Conservation (phyloP, 495 filamentous ascomycete species). For the Clavariopsis aquatica region DNA sequence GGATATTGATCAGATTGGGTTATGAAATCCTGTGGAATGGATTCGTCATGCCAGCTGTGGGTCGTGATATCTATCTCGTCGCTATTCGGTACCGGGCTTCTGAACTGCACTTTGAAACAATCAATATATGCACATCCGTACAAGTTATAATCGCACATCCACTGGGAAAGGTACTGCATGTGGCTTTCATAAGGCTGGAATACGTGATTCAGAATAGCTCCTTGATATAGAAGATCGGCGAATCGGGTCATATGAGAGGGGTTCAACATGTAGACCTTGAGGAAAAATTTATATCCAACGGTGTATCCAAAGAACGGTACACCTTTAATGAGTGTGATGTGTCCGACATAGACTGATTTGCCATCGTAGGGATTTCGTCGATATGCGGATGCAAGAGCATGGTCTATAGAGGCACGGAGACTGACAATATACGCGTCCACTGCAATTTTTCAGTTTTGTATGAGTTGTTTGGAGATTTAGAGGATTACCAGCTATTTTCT, state of each 20-base stretch:
- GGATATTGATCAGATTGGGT: constrained; percentile 64
- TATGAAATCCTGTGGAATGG: constrained; percentile 57
- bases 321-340: constrained; percentile 89
- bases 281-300: constrained; percentile 86
- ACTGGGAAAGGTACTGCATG: constrained; percentile 86
- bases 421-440: constrained; percentile 69
- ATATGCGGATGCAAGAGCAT: constrained; percentile 79
- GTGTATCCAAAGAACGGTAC: constrained; percentile 94
- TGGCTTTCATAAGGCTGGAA: constrained; percentile 95
- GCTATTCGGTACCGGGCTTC: constrained; percentile 71
- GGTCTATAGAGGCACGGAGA: constrained; percentile 79
- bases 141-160: constrained; percentile 97
- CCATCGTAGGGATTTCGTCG: constrained; percentile 69
- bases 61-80: constrained; percentile 56
- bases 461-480: too few relatives aligned
- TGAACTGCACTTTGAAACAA: constrained; percentile 67
- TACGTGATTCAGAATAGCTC: constrained; percentile 74
- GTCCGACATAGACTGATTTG: constrained; percentile 74
- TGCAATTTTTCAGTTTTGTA: constrained; percentile 39
- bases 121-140: constrained; percentile 89
- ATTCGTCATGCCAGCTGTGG: constrained; percentile 79
- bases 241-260: constrained; percentile 78
- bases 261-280: constrained; percentile 92
- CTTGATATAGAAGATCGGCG: constrained; percentile 81
- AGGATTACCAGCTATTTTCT: constrained; percentile 61